Base-by-base conservation (phyloP, 768 basidiomycete genomes). In the Harrya chromipes region DNA sequence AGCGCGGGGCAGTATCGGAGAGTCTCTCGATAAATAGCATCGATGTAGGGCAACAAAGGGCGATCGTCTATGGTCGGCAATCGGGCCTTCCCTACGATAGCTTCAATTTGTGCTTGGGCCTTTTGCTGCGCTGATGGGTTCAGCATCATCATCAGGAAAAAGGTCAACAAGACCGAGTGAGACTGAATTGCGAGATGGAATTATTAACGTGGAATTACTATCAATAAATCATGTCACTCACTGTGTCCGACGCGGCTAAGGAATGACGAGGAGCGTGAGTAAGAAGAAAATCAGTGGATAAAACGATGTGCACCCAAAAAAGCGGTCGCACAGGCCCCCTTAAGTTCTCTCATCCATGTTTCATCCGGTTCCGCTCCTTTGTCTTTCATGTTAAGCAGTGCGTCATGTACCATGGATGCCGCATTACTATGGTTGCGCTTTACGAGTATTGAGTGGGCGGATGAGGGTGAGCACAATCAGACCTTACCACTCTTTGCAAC, bases 81-180 rank as follows among this genome's bases (percentile, higher is more conserved):
- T 20, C 52, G 40, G 1, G 20, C n/a, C 12, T 29, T 40, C 14
- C 55, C 52, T 1, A 56, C 34, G 1, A 56, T 52, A 4, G 24
- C 12, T 16, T 57, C 42, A 10, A 58, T 57, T 8, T 58, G 46
- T 13, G 50, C 37, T 2, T 57, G 55, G 6, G 52, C 55, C 11
- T 54, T 58, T 17, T 53, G 41, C 24, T 58, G 57, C 4, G 16
- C 48, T 19, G 20, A 20, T 4, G 51, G 50, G 9, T 43, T 48
- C 20, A 48, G 21, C 36, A 50, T 26, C 36, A 57, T 46, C 51
- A 50, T 34, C 6, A 57, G 34, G 21, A 53, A 54, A 43, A 57
- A 58, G 4, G 17, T 34, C 51, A 41, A 39, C 3, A 55, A 12
- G 16, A 24, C 27, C 1, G 52, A 21, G 14, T 40, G 26, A 0